These are phyloP conservation scores for Laguncularia racemosa DNA, from an alignment of 345 rosid species.

Conservation along the genomic window DNA sequence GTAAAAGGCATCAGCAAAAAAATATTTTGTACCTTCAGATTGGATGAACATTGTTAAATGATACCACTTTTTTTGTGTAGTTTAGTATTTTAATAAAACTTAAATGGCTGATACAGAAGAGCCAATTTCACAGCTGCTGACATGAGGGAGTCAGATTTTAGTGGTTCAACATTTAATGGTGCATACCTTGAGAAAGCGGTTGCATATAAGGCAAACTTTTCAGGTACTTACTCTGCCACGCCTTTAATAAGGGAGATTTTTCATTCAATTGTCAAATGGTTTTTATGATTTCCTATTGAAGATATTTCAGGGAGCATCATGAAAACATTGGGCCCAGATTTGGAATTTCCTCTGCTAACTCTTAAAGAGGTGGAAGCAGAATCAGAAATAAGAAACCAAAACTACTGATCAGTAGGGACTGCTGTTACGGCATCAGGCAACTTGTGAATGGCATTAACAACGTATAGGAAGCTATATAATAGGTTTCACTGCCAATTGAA, in stretches of 20 bases:
- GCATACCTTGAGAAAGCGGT: constrained; percentile 97
- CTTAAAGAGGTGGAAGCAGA: too few relatives aligned
- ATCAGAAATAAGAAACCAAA: too few relatives aligned
- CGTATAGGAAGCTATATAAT: too few relatives aligned
- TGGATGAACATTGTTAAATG: not conserved
- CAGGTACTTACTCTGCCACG: constrained; percentile 30
- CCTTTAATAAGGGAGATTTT: not conserved
- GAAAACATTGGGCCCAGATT: too few relatives aligned
- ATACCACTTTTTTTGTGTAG: not conserved
- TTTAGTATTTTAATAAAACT: constrained; percentile 9
- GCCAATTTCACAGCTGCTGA: constrained; percentile 96
- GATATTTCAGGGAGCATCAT: too few relatives aligned
- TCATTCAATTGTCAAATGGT: not conserved
- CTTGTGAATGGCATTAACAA: too few relatives aligned
- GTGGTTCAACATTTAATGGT: constrained; percentile 89
- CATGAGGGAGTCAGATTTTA: constrained; percentile 93
- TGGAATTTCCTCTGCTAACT: too few relatives aligned
- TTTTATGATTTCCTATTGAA: too few relatives aligned
- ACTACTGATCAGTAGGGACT: too few relatives aligned
- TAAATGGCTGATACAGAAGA: constrained; percentile 53
- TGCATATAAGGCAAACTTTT: constrained; percentile 85
- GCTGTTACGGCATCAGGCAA: too few relatives aligned
- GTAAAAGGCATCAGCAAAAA: too few relatives aligned
- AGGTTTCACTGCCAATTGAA: too few relatives aligned
- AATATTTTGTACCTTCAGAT: not conserved